Conservation (phyloP, 2,329 filamentous ascomycete genomes). For the Scedosporium apiospermum region DNA sequence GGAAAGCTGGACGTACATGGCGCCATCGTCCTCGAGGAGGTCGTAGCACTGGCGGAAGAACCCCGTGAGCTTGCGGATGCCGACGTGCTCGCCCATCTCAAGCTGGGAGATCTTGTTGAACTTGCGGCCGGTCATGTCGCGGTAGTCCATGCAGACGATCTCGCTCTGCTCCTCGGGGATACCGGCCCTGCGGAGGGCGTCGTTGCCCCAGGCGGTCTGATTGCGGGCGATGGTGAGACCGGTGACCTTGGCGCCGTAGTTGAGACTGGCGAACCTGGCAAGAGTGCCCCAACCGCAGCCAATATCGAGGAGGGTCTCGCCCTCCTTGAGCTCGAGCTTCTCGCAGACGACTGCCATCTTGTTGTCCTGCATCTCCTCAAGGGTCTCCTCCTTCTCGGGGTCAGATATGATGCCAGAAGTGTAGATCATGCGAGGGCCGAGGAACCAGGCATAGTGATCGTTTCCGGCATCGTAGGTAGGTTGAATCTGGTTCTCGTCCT, state of each 20-base stretch:
- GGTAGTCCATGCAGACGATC: conserved; percentile 95
- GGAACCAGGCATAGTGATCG: conserved; percentile 98
- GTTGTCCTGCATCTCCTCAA: conserved; percentile 96
- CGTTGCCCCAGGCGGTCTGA: conserved; percentile 95
- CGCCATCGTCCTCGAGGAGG: conserved; percentile 93
- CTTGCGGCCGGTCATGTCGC: conserved; percentile 74
- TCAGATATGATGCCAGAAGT: conserved; percentile 92
- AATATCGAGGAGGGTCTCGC: conserved; percentile 82
- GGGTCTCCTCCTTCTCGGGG: conserved; percentile 73
- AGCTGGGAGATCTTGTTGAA: conserved; percentile 97
- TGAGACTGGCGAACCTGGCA: conserved; percentile 81
- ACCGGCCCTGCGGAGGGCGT: conserved; percentile 70
- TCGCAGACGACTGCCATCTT: conserved; percentile 92
- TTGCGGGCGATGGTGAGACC: conserved; percentile 93
- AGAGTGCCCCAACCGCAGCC: conserved; percentile 98
- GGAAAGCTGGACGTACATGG: conserved; percentile 93
- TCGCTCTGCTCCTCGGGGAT: conserved; percentile 81
- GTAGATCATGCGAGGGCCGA: conserved; percentile 98
- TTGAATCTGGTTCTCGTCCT: conserved; percentile 96
- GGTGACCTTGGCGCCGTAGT: conserved; percentile 78
- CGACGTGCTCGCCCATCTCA: conserved; percentile 98
- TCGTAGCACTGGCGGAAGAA: conserved; percentile 85
- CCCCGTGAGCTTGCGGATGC: conserved; percentile 72
- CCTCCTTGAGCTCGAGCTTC: conserved; percentile 78
- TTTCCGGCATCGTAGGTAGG: conserved; percentile 97